phyloP scores from a whole-genome alignment of 805 yeast genomes.

The Teunomyces panamensis region DNA sequence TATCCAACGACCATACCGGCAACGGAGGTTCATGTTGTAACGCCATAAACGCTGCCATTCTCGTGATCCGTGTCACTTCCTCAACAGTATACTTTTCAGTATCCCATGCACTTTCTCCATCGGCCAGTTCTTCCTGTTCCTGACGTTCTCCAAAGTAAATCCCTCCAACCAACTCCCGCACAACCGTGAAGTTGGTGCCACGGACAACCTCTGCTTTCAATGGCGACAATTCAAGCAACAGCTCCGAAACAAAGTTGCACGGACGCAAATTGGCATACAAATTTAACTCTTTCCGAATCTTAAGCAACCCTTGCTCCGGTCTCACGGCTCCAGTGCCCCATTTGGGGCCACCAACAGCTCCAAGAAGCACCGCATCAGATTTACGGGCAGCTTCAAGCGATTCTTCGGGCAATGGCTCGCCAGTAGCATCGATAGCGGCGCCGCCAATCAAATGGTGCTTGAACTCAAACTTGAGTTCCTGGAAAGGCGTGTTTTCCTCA shows the following conservation, averaged over 20 bases:
- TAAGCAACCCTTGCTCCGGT: constrained; percentile 94
- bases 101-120: constrained; percentile 79
- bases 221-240: constrained; percentile 83
- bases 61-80: constrained; percentile 91
- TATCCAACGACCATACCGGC: constrained; percentile 94
- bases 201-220: constrained; percentile 77
- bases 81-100: constrained; percentile 88
- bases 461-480: constrained; percentile 62
- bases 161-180: constrained; percentile 96
- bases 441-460: constrained; percentile 91
- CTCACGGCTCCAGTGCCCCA: constrained; percentile 98
- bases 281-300: constrained; percentile 91
- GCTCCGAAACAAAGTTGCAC: constrained; percentile 86
- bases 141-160: constrained; percentile 94
- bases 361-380: constrained; percentile 93
- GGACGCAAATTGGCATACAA: constrained; percentile 97
- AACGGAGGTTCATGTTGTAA: constrained; percentile 89
- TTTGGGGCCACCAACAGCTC: constrained; percentile 99
- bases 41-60: constrained; percentile 98
- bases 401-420: constrained; percentile 84
- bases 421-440: constrained; percentile 97
- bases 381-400: constrained; percentile 78
- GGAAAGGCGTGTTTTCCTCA: constrained; percentile 43
- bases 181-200: constrained; percentile 91
- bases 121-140: constrained; percentile 76